Evolutionary conservation across 2,329 filamentous ascomycete genomes (phyloP), one percentile per base, ranked within the genome.

Genomic region (Nemania diffusa): DNA sequence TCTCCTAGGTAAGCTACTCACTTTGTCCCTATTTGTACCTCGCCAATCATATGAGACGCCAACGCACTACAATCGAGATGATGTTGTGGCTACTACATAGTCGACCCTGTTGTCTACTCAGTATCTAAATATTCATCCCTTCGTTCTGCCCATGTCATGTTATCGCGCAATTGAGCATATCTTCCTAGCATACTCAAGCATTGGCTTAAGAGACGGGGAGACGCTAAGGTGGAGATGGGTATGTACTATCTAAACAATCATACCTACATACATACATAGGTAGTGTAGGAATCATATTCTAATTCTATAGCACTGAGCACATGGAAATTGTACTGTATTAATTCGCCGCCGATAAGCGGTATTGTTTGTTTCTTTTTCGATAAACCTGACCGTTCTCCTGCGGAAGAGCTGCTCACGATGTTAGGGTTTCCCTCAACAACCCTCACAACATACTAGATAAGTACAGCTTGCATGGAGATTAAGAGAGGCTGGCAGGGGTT

Each of bases 401-500:
- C n/a, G n/a, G n/a, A 50, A 60, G 46, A 9, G 22, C 22, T 27
- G 20, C 13, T 53, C 24, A 44, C 27, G 50, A 62, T 55, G 15
- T 22, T 32, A 37, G 48, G 50, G 26, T 34, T 50, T 9, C 22
- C 20, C 44, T 51, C 46, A 37, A 52, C 17, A 53, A 40, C 24
- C 17, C 42, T 40, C 27, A 34, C 26, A 40, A 46, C 7, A 60
- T 15, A 8, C 5, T 4, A 11, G 44, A 22, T 20, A 24, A 8
- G 22, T 20, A 44, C 11, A 27, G 5, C 50, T 55, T 8, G 51
- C 40, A 13, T 55, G 27, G 52, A 34, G 52, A 40, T 55, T 56
- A 46, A 57, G 37, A 37, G 40, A 42, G 53, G 37, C 34, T 32
- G n/a, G 51, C 57, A 60, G 51, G 55, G 63, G 56, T 55, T 42